phyloP scores from a whole-genome alignment of 352 stramenopile genomes.

The Plasmopara viticola region DNA sequence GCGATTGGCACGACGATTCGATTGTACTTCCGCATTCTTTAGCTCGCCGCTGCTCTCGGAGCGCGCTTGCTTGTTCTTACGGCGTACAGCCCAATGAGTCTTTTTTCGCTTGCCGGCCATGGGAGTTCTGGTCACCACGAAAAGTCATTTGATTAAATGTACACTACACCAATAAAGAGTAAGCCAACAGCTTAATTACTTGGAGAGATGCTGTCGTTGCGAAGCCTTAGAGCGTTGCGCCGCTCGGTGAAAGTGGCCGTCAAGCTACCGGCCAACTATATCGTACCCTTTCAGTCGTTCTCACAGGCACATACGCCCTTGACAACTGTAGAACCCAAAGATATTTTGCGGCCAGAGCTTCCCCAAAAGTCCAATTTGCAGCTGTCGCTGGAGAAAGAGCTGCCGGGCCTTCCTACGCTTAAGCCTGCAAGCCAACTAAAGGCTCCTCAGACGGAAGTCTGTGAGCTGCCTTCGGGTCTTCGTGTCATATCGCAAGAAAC shows the following conservation, averaged over 20 bases:
- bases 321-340: constrained; percentile 29
- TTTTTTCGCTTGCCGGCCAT: constrained; percentile 60
- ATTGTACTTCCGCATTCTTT: constrained; percentile 17
- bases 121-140: neutral
- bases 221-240: constrained; percentile 26
- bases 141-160: constrained; percentile 4
- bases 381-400: constrained; percentile 51
- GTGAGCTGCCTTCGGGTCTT: constrained; percentile 90
- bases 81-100: constrained; percentile 64
- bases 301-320: constrained; percentile 26
- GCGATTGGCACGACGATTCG: constrained; percentile 51
- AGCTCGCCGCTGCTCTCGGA: constrained; percentile 17
- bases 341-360: constrained; percentile 52
- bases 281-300: constrained; percentile 20
- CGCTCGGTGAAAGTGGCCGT: constrained; percentile 14
- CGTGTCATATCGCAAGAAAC: constrained; percentile 96
- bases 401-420: constrained; percentile 66
- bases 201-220: constrained; percentile 21
- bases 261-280: neutral
- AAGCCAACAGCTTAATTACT: neutral
- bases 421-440: constrained; percentile 79
- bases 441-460: constrained; percentile 88
- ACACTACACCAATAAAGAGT: constrained; percentile 9
- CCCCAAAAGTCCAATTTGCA: constrained; percentile 34
- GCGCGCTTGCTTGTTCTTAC: constrained; percentile 69